Percentiles rank a stretch among this genome's conserved stretches.
phyloP scores from a whole-genome alignment of 192 early-diverging fungal species.

The Entophlyctis luteolus region DNA sequence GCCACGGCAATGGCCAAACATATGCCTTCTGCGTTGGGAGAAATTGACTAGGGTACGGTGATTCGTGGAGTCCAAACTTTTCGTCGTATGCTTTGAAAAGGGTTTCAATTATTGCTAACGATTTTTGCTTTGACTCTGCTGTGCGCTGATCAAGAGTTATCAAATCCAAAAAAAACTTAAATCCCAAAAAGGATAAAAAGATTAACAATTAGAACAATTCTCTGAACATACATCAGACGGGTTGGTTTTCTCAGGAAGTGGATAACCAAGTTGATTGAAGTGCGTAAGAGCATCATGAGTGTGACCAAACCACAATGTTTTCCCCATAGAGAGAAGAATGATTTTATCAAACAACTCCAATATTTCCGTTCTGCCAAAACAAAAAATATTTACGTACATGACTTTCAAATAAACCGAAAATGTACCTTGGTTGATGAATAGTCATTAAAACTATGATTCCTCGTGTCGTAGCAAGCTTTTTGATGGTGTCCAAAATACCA shows the following conservation, averaged over 20 bases:
- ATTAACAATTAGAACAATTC: background rate
- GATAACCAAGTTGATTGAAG: conserved; percentile 37
- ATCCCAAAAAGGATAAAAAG: background rate
- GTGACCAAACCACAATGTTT: conserved; percentile 45
- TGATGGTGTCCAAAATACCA: conserved; percentile 56
- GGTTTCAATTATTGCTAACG: conserved; percentile 21
- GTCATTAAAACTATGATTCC: conserved; percentile 68
- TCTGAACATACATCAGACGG: conserved; percentile 40
- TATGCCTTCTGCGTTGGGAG: background rate
- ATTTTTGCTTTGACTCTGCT: conserved; percentile 5
- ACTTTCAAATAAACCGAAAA: no score
- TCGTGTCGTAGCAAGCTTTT: conserved; percentile 48
- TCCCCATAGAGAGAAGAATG: conserved; percentile 64
- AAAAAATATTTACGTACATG: no score
- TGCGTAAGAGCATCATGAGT: conserved; percentile 31
- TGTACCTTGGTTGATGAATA: conserved; percentile 81
- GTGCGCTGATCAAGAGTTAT: conserved; percentile 26
- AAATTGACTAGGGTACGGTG: conserved; percentile 16
- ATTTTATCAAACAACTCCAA: conserved; percentile 76
- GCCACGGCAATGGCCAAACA: conserved; percentile 22
- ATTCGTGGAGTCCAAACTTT: conserved; percentile 18
- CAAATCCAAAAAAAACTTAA: conserved; percentile 24
- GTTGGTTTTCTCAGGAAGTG: conserved; percentile 41
- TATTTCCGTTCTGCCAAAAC: conserved; percentile 57
- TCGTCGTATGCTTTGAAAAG: conserved; percentile 18